Conservation (phyloP, 495 filamentous ascomycete genomes). For the Penicillium malachiteum region DNA sequence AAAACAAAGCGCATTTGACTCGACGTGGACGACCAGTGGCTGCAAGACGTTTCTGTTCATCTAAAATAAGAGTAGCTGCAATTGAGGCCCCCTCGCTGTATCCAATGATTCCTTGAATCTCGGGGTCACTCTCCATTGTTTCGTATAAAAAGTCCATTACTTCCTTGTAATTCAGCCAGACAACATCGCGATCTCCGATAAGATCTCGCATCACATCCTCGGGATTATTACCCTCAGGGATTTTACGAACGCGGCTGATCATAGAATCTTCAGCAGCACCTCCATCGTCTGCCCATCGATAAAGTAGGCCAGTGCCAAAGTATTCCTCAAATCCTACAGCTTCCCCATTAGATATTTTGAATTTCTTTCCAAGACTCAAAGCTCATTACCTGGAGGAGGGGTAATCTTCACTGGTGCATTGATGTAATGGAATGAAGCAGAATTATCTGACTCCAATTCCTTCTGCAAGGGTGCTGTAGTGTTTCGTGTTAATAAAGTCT, state of each 20-base stretch:
- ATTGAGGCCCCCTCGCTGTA: conserved; percentile 62
- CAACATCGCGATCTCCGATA: conserved; percentile 17
- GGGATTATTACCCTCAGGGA: conserved; percentile 44
- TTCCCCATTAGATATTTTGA: background rate
- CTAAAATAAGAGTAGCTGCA: conserved; percentile 51
- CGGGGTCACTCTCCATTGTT: conserved; percentile 23
- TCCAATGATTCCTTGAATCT: conserved; percentile 51
- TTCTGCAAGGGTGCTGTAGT: conserved; percentile 39
- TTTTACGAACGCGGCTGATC: conserved; percentile 48
- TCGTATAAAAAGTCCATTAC: conserved; percentile 32
- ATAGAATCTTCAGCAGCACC: conserved; percentile 45
- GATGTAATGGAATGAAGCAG: conserved; percentile 46
- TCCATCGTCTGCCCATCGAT: conserved; percentile 49
- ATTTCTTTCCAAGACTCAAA: background rate
- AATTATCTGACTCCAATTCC: conserved; percentile 40
- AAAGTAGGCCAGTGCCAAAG: conserved; percentile 52
- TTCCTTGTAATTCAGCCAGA: conserved; percentile 21
- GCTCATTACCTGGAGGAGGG: conserved; percentile 34
- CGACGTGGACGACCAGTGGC: conserved; percentile 37
- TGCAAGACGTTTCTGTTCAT: conserved; percentile 40
- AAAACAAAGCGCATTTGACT: conserved; percentile 57
- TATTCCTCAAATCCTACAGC: conserved; percentile 47
- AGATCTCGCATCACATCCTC: conserved; percentile 51
- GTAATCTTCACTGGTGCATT: conserved; percentile 44
- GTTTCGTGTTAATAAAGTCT: background rate